Conservation (phyloP, 306 rosid genomes). For the Cucurbita pepo region DNA sequence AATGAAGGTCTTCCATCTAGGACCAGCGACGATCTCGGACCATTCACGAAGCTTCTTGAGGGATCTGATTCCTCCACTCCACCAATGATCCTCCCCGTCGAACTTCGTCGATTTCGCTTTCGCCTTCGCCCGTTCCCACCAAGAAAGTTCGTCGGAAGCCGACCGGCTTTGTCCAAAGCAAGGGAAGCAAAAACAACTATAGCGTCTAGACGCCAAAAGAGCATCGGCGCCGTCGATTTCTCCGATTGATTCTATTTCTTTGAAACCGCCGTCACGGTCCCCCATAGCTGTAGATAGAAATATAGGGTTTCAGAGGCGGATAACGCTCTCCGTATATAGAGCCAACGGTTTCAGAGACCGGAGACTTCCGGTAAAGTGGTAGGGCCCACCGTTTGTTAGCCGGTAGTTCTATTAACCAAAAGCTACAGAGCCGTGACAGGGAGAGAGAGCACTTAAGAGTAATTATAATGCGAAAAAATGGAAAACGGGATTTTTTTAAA, state of each 20-base stretch:
- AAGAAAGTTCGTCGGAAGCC: slow-evolving; percentile 15
- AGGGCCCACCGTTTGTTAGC: background rate
- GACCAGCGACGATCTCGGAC: slow-evolving; percentile 97
- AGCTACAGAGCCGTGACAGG: background rate
- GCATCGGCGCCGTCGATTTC: slow-evolving; percentile 14
- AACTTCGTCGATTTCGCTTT: slow-evolving; percentile 4
- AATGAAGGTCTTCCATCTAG: slow-evolving; percentile 85
- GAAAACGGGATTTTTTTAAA: background rate
- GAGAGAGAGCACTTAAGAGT: too few relatives aligned
- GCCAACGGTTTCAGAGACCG: background rate
- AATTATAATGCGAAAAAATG: background rate
- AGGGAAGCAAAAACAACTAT: slow-evolving; percentile 43
- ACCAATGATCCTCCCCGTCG: slow-evolving; percentile 36
- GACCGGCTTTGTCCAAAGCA: slow-evolving; percentile 32
- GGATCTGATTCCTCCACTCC: slow-evolving; percentile 44
- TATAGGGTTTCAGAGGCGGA: background rate
- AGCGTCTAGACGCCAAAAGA: slow-evolving; percentile 18
- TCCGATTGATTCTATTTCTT: slow-evolving; percentile 27
- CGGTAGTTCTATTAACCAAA: background rate
- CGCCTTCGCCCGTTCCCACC: slow-evolving; percentile 55
- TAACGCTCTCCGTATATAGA: slow-evolving; percentile 4
- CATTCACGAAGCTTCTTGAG: slow-evolving; percentile 64
- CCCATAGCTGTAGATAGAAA: background rate
- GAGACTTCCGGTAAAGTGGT: background rate
- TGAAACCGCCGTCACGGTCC: slow-evolving; percentile 1